Percentiles rank a stretch among this genome's conserved stretches.
Conservation (phyloP, 352 stramenopile species). For the Phytophthora tentaculata region DNA sequence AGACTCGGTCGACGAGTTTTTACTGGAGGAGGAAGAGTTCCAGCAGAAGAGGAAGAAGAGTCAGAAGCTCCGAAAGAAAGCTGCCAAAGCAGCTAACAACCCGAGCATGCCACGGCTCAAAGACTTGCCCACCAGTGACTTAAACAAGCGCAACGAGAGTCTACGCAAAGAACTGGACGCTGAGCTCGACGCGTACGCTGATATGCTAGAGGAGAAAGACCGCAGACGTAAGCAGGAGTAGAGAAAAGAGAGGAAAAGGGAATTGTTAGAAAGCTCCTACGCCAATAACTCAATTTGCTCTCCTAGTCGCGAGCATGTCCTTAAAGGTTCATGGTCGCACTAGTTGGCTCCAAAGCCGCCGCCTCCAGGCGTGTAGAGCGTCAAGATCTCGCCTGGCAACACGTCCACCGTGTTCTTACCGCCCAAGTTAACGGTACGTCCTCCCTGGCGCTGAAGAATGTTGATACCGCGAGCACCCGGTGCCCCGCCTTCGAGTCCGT, state of each 20-base stretch:
- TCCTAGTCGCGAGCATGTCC: conserved; percentile 15
- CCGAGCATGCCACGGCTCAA: conserved; percentile 14
- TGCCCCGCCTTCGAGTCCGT: conserved; percentile 94
- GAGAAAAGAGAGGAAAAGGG: conserved; percentile 20
- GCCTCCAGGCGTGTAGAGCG: conserved; percentile 96
- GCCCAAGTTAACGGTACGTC: conserved; percentile 75
- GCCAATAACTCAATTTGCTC: background rate
- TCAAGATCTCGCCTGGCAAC: conserved; percentile 92
- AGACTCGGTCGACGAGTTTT: conserved; percentile 39
- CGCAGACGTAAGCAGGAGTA: conserved; percentile 26
- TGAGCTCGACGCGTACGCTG: conserved; percentile 70
- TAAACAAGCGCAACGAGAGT: conserved; percentile 52
- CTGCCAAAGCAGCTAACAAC: conserved; percentile 19
- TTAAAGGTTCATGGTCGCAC: conserved; percentile 20
- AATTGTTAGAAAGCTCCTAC: conserved; percentile 11
- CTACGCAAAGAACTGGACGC: conserved; percentile 64
- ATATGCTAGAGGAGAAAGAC: conserved; percentile 26
- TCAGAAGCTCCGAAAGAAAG: conserved; percentile 23
- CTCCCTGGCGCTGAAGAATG: conserved; percentile 80
- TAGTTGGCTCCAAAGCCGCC: conserved; percentile 90
- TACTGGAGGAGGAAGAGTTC: conserved; percentile 23
- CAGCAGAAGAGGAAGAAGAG: conserved; percentile 32
- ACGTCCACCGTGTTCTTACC: conserved; percentile 97
- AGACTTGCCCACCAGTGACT: conserved; percentile 36
- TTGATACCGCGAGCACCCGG: conserved; percentile 94